Evolutionary conservation across 2,329 filamentous ascomycete genomes (phyloP).

Genomic region (Fusarium nygamai): DNA sequence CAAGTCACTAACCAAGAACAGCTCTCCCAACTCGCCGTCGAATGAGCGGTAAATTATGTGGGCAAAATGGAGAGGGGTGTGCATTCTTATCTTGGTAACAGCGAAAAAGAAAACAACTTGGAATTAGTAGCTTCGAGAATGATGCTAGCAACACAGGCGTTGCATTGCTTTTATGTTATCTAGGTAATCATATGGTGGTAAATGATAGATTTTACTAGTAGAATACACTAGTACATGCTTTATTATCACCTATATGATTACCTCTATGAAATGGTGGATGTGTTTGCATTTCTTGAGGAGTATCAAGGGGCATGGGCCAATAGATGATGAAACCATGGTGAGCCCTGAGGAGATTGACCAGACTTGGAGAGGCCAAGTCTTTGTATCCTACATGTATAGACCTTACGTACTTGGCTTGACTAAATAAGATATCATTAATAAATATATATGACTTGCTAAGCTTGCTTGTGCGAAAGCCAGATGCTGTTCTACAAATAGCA

Average conservation of each 20-base stretch:
- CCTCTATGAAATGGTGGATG: background rate
- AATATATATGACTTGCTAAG: background rate
- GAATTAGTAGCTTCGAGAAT: background rate
- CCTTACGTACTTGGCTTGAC: background rate
- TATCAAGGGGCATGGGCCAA: background rate
- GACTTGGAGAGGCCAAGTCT: background rate
- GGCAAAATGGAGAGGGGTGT: background rate
- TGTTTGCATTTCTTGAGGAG: background rate
- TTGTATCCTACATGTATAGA: background rate
- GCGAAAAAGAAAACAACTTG: background rate
- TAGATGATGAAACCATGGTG: background rate
- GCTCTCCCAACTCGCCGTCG: constrained; percentile 57
- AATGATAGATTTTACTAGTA: constrained; percentile 3
- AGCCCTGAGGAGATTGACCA: background rate
- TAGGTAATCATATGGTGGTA: constrained; percentile 1
- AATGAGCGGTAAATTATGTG: constrained; percentile 44
- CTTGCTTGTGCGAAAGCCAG: background rate
- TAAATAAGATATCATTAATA: background rate
- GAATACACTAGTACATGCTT: background rate
- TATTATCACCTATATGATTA: background rate
- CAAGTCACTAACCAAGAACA: constrained; percentile 41
- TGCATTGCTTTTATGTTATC: background rate
- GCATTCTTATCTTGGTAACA: background rate
- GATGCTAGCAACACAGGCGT: background rate
- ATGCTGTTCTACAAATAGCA: background rate